Base-by-base conservation (phyloP, 2,329 filamentous ascomycete genomes). In the Alternaria brassicicola region DNA sequence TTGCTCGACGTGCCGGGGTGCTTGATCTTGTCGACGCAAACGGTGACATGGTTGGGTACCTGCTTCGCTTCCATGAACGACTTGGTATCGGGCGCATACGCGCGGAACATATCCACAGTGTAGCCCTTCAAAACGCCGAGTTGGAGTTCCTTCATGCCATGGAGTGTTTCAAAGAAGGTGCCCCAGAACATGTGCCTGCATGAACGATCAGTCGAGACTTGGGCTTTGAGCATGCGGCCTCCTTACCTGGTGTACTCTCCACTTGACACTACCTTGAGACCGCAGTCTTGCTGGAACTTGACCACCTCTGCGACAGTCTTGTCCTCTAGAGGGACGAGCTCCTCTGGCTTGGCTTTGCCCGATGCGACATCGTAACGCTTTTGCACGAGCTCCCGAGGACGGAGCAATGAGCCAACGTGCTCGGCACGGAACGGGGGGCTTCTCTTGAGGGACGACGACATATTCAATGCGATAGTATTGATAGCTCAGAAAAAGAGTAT, bases 351-450 rank as follows among this genome's bases (percentile, higher is more conserved):
- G 9, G 85, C 85, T 53, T 86, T 84, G 63, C 88, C 81, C 12
- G 71, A 73, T 19, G 73, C 72, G 58, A 83, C 76, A 72, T 84
- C 74, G 64, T 82, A 79, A 76, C 89, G 82, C 46, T 85, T 84
- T 45, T 85, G 80, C 13, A 89, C 81, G 25, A 92, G 83, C 50
- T 83, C 78, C 51, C 85, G 76, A 1, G 89, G 88, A 30, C 89
- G 87, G 57, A 91, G 84, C 30, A 92, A 81, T 13, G 88, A 91
- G 48, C 89, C 89, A 61, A 90, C 83, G 65, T 92, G 89, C 78
- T 92, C 89, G 59, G 88, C 88, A 71, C 89, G 84, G 78, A 90
- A 91, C 48, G 87, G 88, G 39, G 86, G 85, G 63, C 62, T 73
- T 70, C 72, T 70, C 61, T 75, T 76, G 36, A 67, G 66, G 36